A percentile compares a stretch with the other conserved stretches of the same genome.
phyloP scores from a whole-genome alignment of 176 grass and related monocot species.

The Tuctoria greenei region DNA sequence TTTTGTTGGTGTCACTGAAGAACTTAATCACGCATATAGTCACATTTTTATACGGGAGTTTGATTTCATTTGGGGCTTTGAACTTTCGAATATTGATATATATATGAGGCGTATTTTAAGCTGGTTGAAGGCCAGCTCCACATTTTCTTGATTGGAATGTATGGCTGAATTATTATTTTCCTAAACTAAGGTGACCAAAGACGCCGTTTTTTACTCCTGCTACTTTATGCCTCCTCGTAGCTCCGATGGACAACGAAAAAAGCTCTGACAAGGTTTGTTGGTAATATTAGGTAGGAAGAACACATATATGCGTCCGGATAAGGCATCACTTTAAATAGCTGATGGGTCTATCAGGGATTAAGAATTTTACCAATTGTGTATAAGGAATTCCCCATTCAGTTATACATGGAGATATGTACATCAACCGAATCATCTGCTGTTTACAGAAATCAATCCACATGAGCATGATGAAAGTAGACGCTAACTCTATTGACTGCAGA shows the following conservation, averaged over 20 bases:
- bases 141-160: neutral
- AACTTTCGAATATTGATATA: neutral
- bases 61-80: neutral
- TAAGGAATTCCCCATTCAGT: neutral
- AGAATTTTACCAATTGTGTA: neutral
- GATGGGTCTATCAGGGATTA: neutral
- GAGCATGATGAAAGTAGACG: neutral
- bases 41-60: neutral
- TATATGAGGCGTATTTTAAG: slow-evolving; percentile 8
- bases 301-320: neutral
- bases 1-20: slow-evolving; percentile 11
- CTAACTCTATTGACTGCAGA: slow-evolving; percentile 7
- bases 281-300: neutral
- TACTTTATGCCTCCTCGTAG: neutral
- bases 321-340: neutral
- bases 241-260: neutral
- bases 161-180: neutral
- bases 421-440: neutral
- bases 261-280: neutral
- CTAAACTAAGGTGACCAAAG: neutral
- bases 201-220: neutral
- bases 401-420: slow-evolving; percentile 4
- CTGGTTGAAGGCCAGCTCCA: neutral
- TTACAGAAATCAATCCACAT: slow-evolving; percentile 21
- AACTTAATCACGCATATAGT: slow-evolving; percentile 6